Conservation (phyloP, 2,329 filamentous ascomycete species). For the Pseudogymnoascus sp. region DNA sequence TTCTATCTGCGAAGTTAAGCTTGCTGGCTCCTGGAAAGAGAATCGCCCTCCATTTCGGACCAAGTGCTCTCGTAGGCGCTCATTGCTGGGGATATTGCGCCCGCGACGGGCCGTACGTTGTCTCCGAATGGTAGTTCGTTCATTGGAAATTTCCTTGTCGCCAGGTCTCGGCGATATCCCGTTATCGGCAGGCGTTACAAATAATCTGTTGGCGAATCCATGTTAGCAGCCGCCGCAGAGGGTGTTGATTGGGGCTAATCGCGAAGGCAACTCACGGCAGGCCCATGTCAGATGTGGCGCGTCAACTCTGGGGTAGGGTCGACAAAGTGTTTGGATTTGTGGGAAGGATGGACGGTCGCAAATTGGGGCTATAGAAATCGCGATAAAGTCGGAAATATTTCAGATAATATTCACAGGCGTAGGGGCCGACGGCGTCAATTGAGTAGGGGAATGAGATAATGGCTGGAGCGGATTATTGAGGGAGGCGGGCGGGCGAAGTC, state of each 20-base stretch:
- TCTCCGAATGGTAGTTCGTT: slow-evolving; percentile 26
- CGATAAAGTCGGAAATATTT: not conserved
- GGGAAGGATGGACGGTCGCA: not conserved
- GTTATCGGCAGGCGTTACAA: slow-evolving; percentile 24
- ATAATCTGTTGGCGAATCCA: slow-evolving; percentile 20
- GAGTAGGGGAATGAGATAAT: not conserved
- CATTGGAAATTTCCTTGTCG: slow-evolving; percentile 22
- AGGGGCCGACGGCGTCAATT: not conserved
- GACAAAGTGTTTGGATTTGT: not conserved
- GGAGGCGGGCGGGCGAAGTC: not conserved
- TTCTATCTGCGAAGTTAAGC: not conserved
- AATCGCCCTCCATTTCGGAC: not conserved
- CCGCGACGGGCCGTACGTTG: not conserved
- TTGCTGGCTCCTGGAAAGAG: not conserved
- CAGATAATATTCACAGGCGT: not conserved
- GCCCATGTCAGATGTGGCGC: slow-evolving; percentile 6
- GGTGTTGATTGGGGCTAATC: slow-evolving; percentile 4
- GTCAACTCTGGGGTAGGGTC: not conserved
- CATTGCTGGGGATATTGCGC: not conserved
- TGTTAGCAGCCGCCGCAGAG: not conserved
- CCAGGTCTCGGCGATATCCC: slow-evolving; percentile 19
- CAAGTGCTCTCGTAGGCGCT: slow-evolving; percentile 5
- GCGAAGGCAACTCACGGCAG: not conserved
- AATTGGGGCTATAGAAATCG: not conserved
- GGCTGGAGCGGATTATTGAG: not conserved